A percentile compares a stretch with the other conserved stretches of the same genome.
These are phyloP conservation scores for Cyclostephanos invisitatus DNA, from an alignment of 108 stramenopile species.

Conservation along the genomic window DNA sequence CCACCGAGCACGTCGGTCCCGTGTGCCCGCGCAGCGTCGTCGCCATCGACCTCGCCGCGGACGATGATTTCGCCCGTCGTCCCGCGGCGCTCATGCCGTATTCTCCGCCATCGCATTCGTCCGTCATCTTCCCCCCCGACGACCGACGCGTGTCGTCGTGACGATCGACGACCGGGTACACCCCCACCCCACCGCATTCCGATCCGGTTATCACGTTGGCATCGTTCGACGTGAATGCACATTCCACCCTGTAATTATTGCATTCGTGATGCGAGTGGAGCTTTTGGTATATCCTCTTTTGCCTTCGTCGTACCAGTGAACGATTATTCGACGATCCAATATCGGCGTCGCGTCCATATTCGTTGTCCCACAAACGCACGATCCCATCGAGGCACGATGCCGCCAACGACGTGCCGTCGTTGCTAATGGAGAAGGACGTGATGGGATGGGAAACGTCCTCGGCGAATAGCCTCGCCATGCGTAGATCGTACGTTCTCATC, in stretches of 20 bases:
- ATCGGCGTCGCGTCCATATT: constrained; percentile 31
- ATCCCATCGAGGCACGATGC: constrained; percentile 78
- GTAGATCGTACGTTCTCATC: constrained; percentile 73
- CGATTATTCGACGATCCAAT: too few relatives aligned
- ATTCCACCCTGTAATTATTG: constrained; percentile 66
- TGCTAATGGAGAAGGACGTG: constrained; percentile 59
- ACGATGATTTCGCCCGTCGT: background rate
- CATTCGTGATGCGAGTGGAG: constrained; percentile 49
- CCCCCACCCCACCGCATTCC: constrained; percentile 70
- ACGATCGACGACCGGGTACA: constrained; percentile 47
- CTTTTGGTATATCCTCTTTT: constrained; percentile 24
- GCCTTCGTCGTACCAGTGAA: constrained; percentile 65
- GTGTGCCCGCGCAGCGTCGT: constrained; percentile 31
- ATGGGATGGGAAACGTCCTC: constrained; percentile 66
- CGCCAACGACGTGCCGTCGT: constrained; percentile 61
- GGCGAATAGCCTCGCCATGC: constrained; percentile 53
- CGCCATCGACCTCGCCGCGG: background rate
- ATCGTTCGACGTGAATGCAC: constrained; percentile 73
- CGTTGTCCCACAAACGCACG: constrained; percentile 64
- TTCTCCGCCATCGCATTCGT: background rate
- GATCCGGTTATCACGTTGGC: constrained; percentile 59
- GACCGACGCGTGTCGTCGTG: background rate
- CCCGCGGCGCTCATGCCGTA: background rate
- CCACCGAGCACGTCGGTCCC: constrained; percentile 61
- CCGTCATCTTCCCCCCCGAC: background rate